These are phyloP conservation scores for Penicillium sp. DNA, from an alignment of 2,329 filamentous ascomycete genomes.

Conservation along the genomic window DNA sequence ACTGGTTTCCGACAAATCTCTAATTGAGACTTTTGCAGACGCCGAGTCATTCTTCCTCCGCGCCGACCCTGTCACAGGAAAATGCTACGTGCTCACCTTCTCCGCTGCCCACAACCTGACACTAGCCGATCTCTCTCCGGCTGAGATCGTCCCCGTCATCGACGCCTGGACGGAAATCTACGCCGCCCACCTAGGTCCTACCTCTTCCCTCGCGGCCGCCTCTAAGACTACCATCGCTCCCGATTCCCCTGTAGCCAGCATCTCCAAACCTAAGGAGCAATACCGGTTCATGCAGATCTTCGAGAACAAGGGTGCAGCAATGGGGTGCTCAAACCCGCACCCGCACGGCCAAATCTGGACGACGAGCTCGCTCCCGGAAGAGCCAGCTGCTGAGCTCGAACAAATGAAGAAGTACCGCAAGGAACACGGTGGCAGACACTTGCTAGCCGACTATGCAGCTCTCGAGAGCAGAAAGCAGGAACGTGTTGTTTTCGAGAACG, in stretches of 20 bases:
- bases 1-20: neutral
- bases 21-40: constrained; percentile 52
- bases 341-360: constrained; percentile 98
- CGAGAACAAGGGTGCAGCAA: constrained; percentile 96
- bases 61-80: constrained; percentile 86
- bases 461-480: constrained; percentile 82
- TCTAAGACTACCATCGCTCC: constrained; percentile 53
- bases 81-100: constrained; percentile 97
- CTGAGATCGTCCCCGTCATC: constrained; percentile 80
- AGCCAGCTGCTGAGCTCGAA: constrained; percentile 77
- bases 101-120: constrained; percentile 89
- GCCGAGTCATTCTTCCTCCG: constrained; percentile 77
- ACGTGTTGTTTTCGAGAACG: constrained; percentile 87
- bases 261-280: constrained; percentile 69
- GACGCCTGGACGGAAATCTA: constrained; percentile 93
- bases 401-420: constrained; percentile 79
- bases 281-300: constrained; percentile 99
- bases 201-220: constrained; percentile 65
- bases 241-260: constrained; percentile 49
- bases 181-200: constrained; percentile 74
- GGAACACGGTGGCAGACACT: constrained; percentile 73
- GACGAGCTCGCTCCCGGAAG: constrained; percentile 87
- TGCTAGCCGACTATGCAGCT: constrained; percentile 85
- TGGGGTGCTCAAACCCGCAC: constrained; percentile 99
- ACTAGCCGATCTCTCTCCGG: constrained; percentile 81